A percentile compares a stretch with the other conserved stretches of the same genome.
These are phyloP conservation scores for Apophysomyces variabilis DNA, from an alignment of 371 early-diverging fungal genomes.

Conservation along the genomic window DNA sequence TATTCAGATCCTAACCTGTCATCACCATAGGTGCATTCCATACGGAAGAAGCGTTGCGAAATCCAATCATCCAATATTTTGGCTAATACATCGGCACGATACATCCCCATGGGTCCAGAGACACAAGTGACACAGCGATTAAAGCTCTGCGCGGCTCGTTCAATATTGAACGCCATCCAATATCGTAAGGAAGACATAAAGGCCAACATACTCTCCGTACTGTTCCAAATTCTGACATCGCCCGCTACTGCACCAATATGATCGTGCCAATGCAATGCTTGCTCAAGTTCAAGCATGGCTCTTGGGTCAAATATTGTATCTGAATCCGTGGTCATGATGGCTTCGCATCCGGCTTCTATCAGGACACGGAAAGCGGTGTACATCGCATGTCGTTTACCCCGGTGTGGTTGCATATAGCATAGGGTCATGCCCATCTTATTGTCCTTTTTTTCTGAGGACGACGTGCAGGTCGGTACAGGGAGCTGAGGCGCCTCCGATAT, in stretches of 20 bases:
- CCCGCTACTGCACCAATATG: conserved; percentile 68
- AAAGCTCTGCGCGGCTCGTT: conserved; percentile 68
- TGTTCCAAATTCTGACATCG: conserved; percentile 69
- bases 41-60: conserved; percentile 59
- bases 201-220: conserved; percentile 47
- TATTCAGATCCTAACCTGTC: conserved; percentile 45
- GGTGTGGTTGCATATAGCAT: conserved; percentile 64
- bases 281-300: conserved; percentile 55
- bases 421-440: conserved; percentile 8
- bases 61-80: conserved; percentile 68
- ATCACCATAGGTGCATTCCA: conserved; percentile 72
- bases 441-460: conserved; percentile 20
- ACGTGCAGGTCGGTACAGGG: conserved; percentile 12
- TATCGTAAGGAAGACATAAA: conserved; percentile 70
- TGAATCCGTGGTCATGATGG: conserved; percentile 68
- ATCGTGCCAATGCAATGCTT: conserved; percentile 54
- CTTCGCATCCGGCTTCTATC: conserved; percentile 58
- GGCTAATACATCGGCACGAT: conserved; percentile 52
- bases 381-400: conserved; percentile 70
- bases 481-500: conserved; percentile 36
- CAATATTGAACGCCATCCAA: conserved; percentile 76
- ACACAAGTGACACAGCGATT: conserved; percentile 69
- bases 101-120: conserved; percentile 72
- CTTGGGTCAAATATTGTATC: conserved; percentile 65
- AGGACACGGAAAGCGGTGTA: conserved; percentile 65